phyloP scores from a whole-genome alignment of 2,329 filamentous ascomycete genomes.

The Knufia fluminis region DNA sequence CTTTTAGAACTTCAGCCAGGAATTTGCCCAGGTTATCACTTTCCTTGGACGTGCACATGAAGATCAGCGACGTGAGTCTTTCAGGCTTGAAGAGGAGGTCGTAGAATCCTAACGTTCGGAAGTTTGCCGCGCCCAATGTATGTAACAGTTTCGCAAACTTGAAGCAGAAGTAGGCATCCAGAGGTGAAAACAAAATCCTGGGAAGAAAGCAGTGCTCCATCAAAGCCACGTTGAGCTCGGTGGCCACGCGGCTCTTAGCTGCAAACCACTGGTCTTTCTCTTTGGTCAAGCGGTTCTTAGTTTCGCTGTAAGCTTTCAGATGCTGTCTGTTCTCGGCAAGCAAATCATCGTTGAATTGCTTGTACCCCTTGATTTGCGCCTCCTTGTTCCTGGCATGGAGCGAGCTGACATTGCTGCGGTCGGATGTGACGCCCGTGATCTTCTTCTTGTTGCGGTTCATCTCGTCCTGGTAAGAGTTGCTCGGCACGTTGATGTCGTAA shows the following conservation, averaged over 20 bases:
- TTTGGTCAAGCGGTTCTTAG: constrained; percentile 59
- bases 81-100: constrained; percentile 78
- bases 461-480: constrained; percentile 68
- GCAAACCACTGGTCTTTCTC: constrained; percentile 75
- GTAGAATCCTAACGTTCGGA: constrained; percentile 75
- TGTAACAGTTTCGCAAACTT: constrained; percentile 82
- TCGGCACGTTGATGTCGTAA: constrained; percentile 69
- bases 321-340: constrained; percentile 65
- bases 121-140: constrained; percentile 71
- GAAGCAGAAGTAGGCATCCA: constrained; percentile 83
- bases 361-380: constrained; percentile 59
- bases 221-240: constrained; percentile 62
- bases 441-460: constrained; percentile 59
- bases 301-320: constrained; percentile 57
- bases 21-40: constrained; percentile 91
- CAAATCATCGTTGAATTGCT: constrained; percentile 59
- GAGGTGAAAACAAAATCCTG: constrained; percentile 69
- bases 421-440: constrained; percentile 56
- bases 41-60: constrained; percentile 80
- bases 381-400: constrained; percentile 58
- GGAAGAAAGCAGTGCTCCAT: constrained; percentile 91
- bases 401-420: constrained; percentile 63
- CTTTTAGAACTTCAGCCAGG: constrained; percentile 68
- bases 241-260: constrained; percentile 52
- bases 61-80: constrained; percentile 71